phyloP scores from a whole-genome alignment of 23 red algal genomes.

The Agarophyton chilense region DNA sequence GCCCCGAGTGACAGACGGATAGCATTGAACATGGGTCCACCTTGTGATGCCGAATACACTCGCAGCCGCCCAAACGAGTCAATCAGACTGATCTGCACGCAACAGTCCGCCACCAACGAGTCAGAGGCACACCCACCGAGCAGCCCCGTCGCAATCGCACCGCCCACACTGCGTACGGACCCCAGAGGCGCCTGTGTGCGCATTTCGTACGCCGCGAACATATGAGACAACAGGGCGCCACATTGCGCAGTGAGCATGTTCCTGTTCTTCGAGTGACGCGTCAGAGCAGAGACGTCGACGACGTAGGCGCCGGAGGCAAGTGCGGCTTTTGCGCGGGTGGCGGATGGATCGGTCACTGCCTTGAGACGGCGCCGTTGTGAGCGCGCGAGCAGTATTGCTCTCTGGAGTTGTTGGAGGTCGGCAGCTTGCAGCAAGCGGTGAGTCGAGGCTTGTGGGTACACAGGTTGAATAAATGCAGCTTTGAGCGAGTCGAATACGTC shows the following conservation, averaged over 20 bases:
- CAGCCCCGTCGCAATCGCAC: conserved; percentile 17
- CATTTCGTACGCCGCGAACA: conserved; percentile 1
- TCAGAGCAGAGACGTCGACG: background rate
- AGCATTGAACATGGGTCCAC: conserved; percentile 1
- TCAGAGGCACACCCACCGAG: background rate
- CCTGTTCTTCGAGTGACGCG: background rate
- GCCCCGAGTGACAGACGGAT: conserved; percentile 37
- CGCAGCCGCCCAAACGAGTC: conserved; percentile 54
- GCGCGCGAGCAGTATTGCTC: conserved; percentile 39
- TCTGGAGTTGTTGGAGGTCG: conserved; percentile 30
- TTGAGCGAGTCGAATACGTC: conserved; percentile 15
- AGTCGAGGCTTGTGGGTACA: background rate
- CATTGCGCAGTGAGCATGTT: conserved; percentile 29
- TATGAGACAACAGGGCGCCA: background rate
- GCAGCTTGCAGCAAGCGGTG: background rate
- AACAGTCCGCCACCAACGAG: conserved; percentile 6
- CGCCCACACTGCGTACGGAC: conserved; percentile 14
- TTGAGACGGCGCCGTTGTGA: conserved; percentile 34
- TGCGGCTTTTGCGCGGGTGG: background rate
- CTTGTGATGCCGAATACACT: conserved; percentile 2
- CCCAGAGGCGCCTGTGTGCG: conserved; percentile 1
- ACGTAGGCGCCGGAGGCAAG: conserved; percentile 15
- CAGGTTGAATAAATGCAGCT: background rate
- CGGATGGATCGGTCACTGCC: background rate
- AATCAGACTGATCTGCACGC: conserved; percentile 35